These are phyloP conservation scores for Wallacemonas sp. DNA, from an alignment of 208 protist genomes.

Conservation along the genomic window DNA sequence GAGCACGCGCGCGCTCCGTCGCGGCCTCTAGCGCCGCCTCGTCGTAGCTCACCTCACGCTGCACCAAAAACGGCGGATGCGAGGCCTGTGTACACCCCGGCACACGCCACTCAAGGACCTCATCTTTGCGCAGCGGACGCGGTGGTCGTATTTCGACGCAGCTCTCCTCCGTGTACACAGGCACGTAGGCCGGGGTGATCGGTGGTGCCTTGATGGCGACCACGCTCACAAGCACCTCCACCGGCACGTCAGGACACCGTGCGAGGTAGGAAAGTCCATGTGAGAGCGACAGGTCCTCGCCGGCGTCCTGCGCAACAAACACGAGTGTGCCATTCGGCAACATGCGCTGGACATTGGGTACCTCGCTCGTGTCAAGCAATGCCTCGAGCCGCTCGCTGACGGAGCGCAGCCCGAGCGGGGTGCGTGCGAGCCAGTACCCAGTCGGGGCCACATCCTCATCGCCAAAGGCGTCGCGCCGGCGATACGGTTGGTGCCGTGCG, in stretches of 20 bases:
- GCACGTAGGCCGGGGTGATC: conserved; percentile 48
- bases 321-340: conserved; percentile 66
- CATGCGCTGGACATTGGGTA: conserved; percentile 61
- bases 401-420: conserved; percentile 48
- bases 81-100: conserved; percentile 36
- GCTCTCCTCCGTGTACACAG: conserved; percentile 77
- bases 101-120: conserved; percentile 57
- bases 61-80: conserved; percentile 36
- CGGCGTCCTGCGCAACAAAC: conserved; percentile 70
- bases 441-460: conserved; percentile 15
- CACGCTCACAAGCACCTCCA: conserved; percentile 59
- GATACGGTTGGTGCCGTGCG: conserved; percentile 4
- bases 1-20: background rate
- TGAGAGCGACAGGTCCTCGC: conserved; percentile 37
- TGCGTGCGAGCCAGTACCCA: conserved; percentile 47
- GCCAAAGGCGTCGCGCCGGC: conserved; percentile 1
- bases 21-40: conserved; percentile 8
- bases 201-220: conserved; percentile 51
- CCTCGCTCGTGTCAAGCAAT: conserved; percentile 56
- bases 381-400: conserved; percentile 49
- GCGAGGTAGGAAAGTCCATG: conserved; percentile 47
- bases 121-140: conserved; percentile 66
- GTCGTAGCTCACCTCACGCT: conserved; percentile 25
- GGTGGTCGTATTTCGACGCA: conserved; percentile 66
- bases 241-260: conserved; percentile 59